phyloP scores from a whole-genome alignment of 345 rosid species.

The Corchorus olitorius region DNA sequence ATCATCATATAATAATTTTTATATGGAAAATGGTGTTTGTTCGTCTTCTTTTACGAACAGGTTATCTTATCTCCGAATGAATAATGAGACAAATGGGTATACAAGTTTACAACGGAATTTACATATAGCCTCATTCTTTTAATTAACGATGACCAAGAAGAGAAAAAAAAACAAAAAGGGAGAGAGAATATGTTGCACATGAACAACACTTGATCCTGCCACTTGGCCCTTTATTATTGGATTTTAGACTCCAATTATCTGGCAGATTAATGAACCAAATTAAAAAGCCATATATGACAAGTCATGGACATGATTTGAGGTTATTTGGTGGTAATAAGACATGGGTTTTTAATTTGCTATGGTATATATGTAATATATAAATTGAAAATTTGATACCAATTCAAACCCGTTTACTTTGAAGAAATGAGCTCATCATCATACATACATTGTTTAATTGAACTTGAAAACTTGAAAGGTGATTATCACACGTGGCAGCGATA shows the following conservation, averaged over 20 bases:
- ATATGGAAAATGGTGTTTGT: too few species aligned
- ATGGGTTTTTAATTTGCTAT: not conserved
- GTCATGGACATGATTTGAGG: not conserved
- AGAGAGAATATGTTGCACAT: slow-evolving; percentile 16
- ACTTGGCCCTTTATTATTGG: not conserved
- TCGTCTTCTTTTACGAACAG: too few species aligned
- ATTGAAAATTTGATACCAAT: not conserved
- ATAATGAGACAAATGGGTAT: too few species aligned
- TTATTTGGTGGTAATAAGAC: slow-evolving; percentile 3
- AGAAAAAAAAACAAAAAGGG: too few species aligned
- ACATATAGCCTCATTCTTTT: too few species aligned
- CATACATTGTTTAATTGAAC: too few species aligned
- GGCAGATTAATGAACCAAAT: not conserved
- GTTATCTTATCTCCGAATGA: too few species aligned
- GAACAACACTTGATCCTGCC: slow-evolving; percentile 10
- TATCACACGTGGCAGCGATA: not conserved
- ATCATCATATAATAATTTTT: too few species aligned
- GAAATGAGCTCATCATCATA: not conserved
- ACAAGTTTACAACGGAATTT: too few species aligned
- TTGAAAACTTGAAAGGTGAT: not conserved
- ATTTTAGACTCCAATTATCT: slow-evolving; percentile 7
- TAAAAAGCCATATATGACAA: not conserved
- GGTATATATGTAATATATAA: too few species aligned
- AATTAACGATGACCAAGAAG: not conserved
- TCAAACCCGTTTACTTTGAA: not conserved